Evolutionary conservation across 208 protist species (phyloP), one percentile per base, ranked within the genome.

Genomic region (Leishmania aethiopica): DNA sequence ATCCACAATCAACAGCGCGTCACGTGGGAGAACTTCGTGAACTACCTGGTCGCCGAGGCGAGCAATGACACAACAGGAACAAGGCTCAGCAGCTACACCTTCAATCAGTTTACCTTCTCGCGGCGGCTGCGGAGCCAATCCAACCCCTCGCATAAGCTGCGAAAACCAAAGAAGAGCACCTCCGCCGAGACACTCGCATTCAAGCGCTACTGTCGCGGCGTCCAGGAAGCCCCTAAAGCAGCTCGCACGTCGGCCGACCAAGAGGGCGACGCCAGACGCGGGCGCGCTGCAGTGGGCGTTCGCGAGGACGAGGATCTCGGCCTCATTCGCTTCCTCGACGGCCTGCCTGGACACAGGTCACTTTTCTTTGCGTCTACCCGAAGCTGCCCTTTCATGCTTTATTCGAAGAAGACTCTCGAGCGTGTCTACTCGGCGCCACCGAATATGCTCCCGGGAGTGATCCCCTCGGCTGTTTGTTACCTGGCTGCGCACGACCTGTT

Each of bases 351-450:
- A 15, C 90, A 96, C 82, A 87, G 80, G 47, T 80, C 72, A 1
- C 66, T 93, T 37, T 95, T 94, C 78, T 92, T 91, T 53, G 77
- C 93, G 5, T 91, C 87, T 35, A 85, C 91, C 28, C 85, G 90
- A 57, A 83, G 81, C 37, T 47, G 76, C 42, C 88, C 90, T 1
- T 88, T 95, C 25, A 77, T 84, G 13, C 80, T 96, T 8, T 89
- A 92, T 75, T 86, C 79, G 59, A 96, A 93, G 51, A 75, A 80
- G 8, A 85, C 88, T 1, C 81, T 95, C 25, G 78, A 87, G 75
- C 87, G 91, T 7, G 79, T 91, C 47, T 88, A 89, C 76, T 73
- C 84, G 35, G 86, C 94, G 45, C 75, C 81, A 37, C 77, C 78
- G 17, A 72, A 80, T 1, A 87, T 95, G 66, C 77, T 95, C 5